Evolutionary conservation across 345 rosid genomes (phyloP).

Genomic region (Dimocarpus longan): DNA sequence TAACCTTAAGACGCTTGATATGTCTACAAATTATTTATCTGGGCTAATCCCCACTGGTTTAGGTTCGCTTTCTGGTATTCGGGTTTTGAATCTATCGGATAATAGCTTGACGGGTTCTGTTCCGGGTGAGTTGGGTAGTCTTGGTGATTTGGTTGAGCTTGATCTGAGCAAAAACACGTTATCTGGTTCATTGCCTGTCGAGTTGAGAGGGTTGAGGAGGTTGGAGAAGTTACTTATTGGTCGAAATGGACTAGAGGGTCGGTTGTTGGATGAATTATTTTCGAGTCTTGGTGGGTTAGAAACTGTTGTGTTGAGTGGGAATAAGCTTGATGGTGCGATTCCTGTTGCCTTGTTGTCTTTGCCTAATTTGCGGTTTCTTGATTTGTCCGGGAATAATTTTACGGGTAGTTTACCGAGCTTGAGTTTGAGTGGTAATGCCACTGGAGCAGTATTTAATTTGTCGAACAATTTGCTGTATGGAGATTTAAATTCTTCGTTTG

Average conservation of each 20-base stretch:
- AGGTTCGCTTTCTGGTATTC: constrained; percentile 37
- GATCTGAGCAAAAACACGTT: constrained; percentile 61
- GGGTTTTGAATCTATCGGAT: constrained; percentile 48
- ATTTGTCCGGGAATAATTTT: constrained; percentile 63
- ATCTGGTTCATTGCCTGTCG: constrained; percentile 48
- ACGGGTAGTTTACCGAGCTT: constrained; percentile 46
- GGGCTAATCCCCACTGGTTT: constrained; percentile 51
- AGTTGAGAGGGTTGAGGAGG: constrained; percentile 43
- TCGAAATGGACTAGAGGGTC: constrained; percentile 42
- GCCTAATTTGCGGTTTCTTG: constrained; percentile 54
- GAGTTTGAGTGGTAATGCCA: constrained; percentile 31
- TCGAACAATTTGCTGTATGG: constrained; percentile 80
- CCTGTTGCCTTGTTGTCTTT: constrained; percentile 44
- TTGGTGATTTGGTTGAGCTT: constrained; percentile 48
- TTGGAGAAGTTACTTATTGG: constrained; percentile 49
- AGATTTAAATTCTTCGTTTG: constrained; percentile 42
- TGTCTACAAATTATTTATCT: constrained; percentile 52
- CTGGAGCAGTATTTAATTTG: constrained; percentile 50
- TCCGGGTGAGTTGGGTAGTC: constrained; percentile 51
- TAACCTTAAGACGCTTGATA: constrained; percentile 43
- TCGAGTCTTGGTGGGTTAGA: constrained; percentile 39
- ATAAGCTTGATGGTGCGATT: constrained; percentile 55
- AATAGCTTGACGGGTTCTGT: constrained; percentile 52
- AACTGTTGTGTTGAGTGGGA: constrained; percentile 45
- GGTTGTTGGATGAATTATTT: constrained; percentile 40